Evolutionary conservation across 2,329 filamentous ascomycete genomes (phyloP).

Genomic region (Ophiostoma sp.): DNA sequence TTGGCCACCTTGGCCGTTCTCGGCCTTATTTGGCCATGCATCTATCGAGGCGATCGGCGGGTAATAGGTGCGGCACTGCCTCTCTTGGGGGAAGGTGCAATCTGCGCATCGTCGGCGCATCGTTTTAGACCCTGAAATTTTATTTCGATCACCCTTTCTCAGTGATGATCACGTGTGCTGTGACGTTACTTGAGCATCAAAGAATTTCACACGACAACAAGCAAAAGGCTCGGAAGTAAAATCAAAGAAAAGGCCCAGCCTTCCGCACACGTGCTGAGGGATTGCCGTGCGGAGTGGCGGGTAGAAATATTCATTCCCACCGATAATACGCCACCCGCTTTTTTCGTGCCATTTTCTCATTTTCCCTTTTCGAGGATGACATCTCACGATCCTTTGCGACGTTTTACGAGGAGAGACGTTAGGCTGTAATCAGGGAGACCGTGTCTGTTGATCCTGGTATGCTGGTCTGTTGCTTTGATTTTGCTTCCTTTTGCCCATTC

Average conservation of each 20-base stretch:
- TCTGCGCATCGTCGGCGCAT: not conserved
- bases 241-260: not conserved
- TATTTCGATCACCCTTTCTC: not conserved
- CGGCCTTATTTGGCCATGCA: constrained; percentile 8
- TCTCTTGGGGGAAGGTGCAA: constrained; percentile 4
- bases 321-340: not conserved
- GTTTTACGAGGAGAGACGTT: not conserved
- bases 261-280: not conserved
- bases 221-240: too few species aligned
- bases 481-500: not conserved
- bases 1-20: not conserved
- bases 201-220: not conserved
- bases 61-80: not conserved
- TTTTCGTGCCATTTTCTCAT: not conserved
- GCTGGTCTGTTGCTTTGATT: not conserved
- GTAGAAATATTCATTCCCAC: not conserved
- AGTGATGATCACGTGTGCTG: not conserved
- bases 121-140: not conserved
- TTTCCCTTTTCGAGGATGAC: not conserved
- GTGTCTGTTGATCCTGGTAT: not conserved
- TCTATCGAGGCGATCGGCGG: constrained; percentile 11
- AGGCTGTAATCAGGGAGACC: not conserved
- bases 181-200: too few species aligned
- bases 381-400: not conserved
- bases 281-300: not conserved